Base-by-base conservation (phyloP, 805 yeast genomes). In the Saccharomycopsis vini region DNA sequence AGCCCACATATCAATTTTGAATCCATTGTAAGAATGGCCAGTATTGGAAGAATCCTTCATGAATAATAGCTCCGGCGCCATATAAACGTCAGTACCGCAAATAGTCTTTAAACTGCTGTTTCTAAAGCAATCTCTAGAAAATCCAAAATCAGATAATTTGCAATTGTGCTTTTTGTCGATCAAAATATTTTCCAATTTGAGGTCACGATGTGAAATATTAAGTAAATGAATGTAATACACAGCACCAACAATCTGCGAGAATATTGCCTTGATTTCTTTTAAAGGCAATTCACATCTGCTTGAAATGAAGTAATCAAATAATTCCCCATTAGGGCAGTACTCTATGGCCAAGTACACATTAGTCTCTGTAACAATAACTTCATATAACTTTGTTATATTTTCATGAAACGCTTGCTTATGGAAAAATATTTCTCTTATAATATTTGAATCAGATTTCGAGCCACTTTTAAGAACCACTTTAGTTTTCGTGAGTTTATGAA, bases 61-160 rank as follows among this genome's bases (percentile, higher is more conserved):
- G 44, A 68, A 66, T 15, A 89, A 66, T 49, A 92, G 67, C 58
- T 90, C 98, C 0, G 98, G 98, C 0, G 98, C 96, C 95, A 90
- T 89, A 59, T 90, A 90, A 3, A 87, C 94, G 1, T 88, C 78
- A 0, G 97, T 90, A 2, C 98, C 98, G 62, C 98, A 90, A 1
- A 88, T 70, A 0, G 96, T 92, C 40, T 81, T 83, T 28, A 90
- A 62, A 38, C 81, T 61, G 4, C 69, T 62, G 40, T 81, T 68
- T 0, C 71, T 65, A 26, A 69, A 69, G 46, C 72, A 76, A 54
- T 86, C 96, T 49, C 97, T 68, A 0, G 95, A 86, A 60, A 90
- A 90, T 0, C 98, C 98, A 62, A 90, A 89, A 63, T 90, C 98
- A 4, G 95, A 80, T 41, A 90, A 63, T 59, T 88, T 88, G 18